Evolutionary conservation across 768 basidiomycete species (phyloP).

Genomic region (Daedaleopsis nitida): DNA sequence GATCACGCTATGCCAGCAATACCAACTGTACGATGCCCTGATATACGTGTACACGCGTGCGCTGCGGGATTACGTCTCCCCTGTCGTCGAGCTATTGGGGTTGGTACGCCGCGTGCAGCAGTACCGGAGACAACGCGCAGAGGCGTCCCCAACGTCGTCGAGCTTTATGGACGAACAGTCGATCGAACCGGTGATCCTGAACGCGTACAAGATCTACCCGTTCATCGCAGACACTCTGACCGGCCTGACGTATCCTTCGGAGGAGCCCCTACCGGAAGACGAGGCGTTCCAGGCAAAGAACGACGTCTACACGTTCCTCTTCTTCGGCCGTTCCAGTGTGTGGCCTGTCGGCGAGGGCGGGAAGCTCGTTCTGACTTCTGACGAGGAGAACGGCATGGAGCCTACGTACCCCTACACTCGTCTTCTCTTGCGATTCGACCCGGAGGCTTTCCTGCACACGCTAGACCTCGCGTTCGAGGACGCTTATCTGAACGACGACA

Average conservation of each 20-base stretch:
- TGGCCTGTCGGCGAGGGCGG: constrained; percentile 80
- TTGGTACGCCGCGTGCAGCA: constrained; percentile 72
- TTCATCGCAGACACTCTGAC: constrained; percentile 82
- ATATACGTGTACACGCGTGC: constrained; percentile 93
- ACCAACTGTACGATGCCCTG: constrained; percentile 89
- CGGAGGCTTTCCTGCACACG: constrained; percentile 92
- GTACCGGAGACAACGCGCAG: constrained; percentile 43
- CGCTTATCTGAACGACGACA: constrained; percentile 80
- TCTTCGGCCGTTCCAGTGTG: constrained; percentile 74
- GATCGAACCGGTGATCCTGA: constrained; percentile 61
- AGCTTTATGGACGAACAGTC: constrained; percentile 35
- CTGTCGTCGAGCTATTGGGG: constrained; percentile 80
- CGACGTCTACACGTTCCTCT: constrained; percentile 80
- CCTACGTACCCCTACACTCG: constrained; percentile 90
- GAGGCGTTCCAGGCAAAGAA: constrained; percentile 72
- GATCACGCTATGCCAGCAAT: constrained; percentile 78
- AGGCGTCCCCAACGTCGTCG: constrained; percentile 29
- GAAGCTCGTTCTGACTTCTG: constrained; percentile 71
- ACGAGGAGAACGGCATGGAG: constrained; percentile 73
- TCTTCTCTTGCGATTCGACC: constrained; percentile 81
- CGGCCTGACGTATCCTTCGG: constrained; percentile 86
- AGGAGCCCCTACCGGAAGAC: constrained; percentile 62
- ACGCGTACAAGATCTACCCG: constrained; percentile 91
- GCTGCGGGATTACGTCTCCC: constrained; percentile 84
- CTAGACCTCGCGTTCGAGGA: constrained; percentile 97